Evolutionary conservation across 176 grass and related monocot genomes (phyloP), one percentile per base, ranked within the genome.

Genomic region (Oryza nivara): DNA sequence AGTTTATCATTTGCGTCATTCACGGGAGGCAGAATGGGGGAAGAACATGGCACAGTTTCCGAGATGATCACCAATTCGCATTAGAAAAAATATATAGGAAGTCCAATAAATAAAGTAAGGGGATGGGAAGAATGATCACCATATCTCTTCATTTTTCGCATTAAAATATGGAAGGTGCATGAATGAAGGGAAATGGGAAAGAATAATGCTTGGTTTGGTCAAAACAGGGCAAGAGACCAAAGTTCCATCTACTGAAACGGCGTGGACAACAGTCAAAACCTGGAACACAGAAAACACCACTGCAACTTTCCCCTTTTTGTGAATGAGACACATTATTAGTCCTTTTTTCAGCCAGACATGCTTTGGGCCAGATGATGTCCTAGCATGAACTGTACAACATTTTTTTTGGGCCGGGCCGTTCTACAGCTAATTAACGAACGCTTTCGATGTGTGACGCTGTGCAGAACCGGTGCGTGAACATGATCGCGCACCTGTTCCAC

Each of bases 391-490:
- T 6, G 35, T 36, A 0, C 0, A 22, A 22, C 30, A 2, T 7
- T 0, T 15, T 0, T 15, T 20, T 61, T 72, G 49, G 80, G 49
- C 9, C 14, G 49, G 34, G 14, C 69, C 4, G 36, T 32, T 82
- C 9, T 6, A 23, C 0, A 68, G 9, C 11, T 76, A 15, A 80
- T 26, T 26, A 26, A 26, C 26, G 26, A 0, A n/a, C 73, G 43
- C 2, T 10, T 19, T 1, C 15, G 11, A 63, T 36, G 30, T 61
- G 56, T 28, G 12, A 43, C 45, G 11, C 48, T 75, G 75, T 75
- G 75, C 93, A 99, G 93, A 94, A 99, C 72, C 93, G 93, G 60
- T 99, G 93, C 60, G 96, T 99, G 60, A 99, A 99, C 89, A 99
- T 99, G 90, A 99, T 99, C 58, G 96, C 91, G 15, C 91, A 94